Evolutionary conservation across 106 monocot genomes (phyloP), one percentile per base, ranked within the genome.

Genomic region (Hemerocallis citrina): DNA sequence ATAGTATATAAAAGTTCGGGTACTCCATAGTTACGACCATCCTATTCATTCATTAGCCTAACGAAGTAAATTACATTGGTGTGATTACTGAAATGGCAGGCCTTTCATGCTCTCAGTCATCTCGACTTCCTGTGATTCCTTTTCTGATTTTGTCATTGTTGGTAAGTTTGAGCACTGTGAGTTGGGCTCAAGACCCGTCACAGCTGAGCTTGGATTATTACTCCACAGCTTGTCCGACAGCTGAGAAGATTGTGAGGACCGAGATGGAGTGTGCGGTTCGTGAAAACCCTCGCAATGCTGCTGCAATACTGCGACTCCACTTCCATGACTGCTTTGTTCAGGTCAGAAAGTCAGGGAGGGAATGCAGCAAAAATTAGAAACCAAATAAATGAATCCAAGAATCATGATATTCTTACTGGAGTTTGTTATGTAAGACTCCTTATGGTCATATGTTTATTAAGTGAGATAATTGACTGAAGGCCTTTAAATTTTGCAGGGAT

Each of bases 321-420:
- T 93, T 93, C 67, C 93, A 93, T 24, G 93, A 93, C 46, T 93
- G 93, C 57, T 85, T 93, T 43, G 93, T 93, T 55, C 82, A 85
- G 76, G 92, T 92, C 30, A 47, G 64, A 27, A 0, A 47, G 14
- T 20, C n/a, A n/a, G 17, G 2, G 2, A 5, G 15, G 41, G 9
- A 6, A 41, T 4, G 13, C 41, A 13, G 41, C 15, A 41, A 41
- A 41, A 41, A 41, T 41, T 12, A 2, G 41, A 41, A 12, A 13
- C 10, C 41, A 11, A 41, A 41, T 3, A 8, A 41, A n/a, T n/a
- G n/a, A n/a, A n/a, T n/a, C n/a, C n/a, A n/a, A n/a, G n/a, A n/a
- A n/a, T n/a, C 1, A 19, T 45, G 45, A 45, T 17, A 19, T 27
- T 50, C 25, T 50, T 50, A 19, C 34, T 35, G 7, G 14, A n/a